Conservation (phyloP, 2,329 filamentous ascomycete species). For the Neurospora sp. region DNA sequence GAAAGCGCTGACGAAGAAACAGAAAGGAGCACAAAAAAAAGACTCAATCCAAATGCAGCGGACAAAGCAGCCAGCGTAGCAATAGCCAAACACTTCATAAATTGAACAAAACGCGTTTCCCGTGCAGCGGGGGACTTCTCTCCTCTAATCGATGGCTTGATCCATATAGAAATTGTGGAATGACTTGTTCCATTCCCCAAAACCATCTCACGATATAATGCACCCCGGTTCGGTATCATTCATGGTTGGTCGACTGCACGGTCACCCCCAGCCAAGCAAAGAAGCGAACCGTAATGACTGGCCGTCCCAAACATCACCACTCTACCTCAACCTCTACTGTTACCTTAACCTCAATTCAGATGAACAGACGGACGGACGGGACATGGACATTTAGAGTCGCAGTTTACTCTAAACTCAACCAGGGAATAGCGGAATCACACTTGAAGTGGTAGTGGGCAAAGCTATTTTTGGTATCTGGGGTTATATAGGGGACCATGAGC, state of each 20-base stretch:
- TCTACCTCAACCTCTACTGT: background rate
- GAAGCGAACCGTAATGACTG: background rate
- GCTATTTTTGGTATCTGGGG: background rate
- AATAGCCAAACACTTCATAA: background rate
- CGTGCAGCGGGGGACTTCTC: background rate
- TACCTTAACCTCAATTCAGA: background rate
- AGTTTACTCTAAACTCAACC: background rate
- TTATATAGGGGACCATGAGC: background rate
- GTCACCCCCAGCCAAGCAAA: background rate
- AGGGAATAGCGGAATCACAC: background rate
- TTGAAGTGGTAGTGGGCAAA: background rate
- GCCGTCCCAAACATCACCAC: background rate
- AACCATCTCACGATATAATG: background rate
- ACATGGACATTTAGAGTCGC: background rate
- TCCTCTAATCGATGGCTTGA: background rate
- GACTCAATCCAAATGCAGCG: background rate
- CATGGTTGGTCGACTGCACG: background rate
- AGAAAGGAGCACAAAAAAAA: background rate
- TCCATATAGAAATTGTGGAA: background rate
- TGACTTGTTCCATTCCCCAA: background rate
- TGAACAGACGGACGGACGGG: background rate
- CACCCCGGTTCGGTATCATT: background rate
- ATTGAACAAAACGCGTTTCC: background rate
- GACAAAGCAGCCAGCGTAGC: background rate
- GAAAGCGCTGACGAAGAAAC: background rate